A percentile compares a stretch with the other conserved stretches of the same genome.
These are phyloP conservation scores for Diplosphaera chodatii DNA, from an alignment of 139 green algal species.

Conservation along the genomic window DNA sequence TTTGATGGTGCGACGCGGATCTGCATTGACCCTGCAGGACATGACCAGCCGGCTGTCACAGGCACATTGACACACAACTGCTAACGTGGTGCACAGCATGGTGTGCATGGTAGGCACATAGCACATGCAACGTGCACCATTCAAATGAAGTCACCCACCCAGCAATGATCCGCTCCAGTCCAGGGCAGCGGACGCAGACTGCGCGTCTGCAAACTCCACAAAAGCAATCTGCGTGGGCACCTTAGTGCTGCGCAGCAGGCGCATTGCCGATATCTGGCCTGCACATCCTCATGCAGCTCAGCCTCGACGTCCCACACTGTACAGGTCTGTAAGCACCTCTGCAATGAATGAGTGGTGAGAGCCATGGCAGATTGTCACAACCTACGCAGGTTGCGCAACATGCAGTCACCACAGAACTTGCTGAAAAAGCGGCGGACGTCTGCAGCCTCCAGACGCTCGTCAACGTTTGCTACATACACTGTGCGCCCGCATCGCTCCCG, in stretches of 20 bases:
- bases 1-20: conserved; percentile 84
- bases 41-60: too few relatives aligned
- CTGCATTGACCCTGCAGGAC: conserved; percentile 49
- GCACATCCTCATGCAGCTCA: too few relatives aligned
- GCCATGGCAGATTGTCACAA: too few relatives aligned
- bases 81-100: too few relatives aligned
- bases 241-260: conserved; percentile 82
- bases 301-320: too few relatives aligned
- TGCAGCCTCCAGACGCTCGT: conserved; percentile 69
- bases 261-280: conserved; percentile 71
- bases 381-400: too few relatives aligned
- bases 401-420: conserved; percentile 82
- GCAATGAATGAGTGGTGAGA: too few relatives aligned
- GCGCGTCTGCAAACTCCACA: conserved; percentile 81
- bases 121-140: too few relatives aligned
- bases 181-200: conserved; percentile 76
- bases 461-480: conserved; percentile 94
- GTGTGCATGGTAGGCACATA: not conserved
- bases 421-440: conserved; percentile 85
- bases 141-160: conserved; percentile 27
- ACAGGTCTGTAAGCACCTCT: too few relatives aligned
- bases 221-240: conserved; percentile 93
- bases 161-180: conserved; percentile 88
- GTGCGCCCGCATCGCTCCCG: conserved; percentile 67
- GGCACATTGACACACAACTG: too few relatives aligned